These are phyloP conservation scores for Alternaria solani DNA, from an alignment of 2,329 filamentous ascomycete genomes.

Conservation along the genomic window DNA sequence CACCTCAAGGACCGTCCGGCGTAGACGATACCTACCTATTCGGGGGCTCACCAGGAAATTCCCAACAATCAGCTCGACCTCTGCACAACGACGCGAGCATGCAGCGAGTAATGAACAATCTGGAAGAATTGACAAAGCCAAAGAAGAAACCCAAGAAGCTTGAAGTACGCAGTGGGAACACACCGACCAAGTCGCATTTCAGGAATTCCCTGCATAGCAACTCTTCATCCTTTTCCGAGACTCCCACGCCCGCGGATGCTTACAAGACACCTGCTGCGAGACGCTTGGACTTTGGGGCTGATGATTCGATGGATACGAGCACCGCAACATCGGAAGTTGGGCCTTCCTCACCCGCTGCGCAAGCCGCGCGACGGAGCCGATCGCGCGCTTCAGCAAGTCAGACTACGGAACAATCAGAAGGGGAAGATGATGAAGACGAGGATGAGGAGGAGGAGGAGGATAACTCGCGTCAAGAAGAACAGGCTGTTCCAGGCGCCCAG, in stretches of 20 bases:
- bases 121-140: constrained; percentile 28
- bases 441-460: constrained; percentile 7
- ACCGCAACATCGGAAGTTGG: constrained; percentile 43
- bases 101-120: constrained; percentile 26
- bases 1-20: constrained; percentile 39
- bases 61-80: constrained; percentile 27
- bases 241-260: constrained; percentile 52
- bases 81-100: constrained; percentile 17
- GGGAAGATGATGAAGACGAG: background rate
- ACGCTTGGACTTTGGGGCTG: constrained; percentile 31
- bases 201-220: constrained; percentile 28
- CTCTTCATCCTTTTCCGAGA: constrained; percentile 41
- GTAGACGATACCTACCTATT: constrained; percentile 59
- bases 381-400: constrained; percentile 26
- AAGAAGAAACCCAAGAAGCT: constrained; percentile 37
- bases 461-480: constrained; percentile 6
- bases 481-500: constrained; percentile 19
- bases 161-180: constrained; percentile 26
- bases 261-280: constrained; percentile 53
- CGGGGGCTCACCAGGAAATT: constrained; percentile 49
- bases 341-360: constrained; percentile 55
- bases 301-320: constrained; percentile 38
- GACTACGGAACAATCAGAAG: constrained; percentile 2
- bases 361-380: constrained; percentile 48
- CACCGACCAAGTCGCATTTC: constrained; percentile 21